phyloP scores from a whole-genome alignment of 306 rosid species.

The Herpetospermum pedunculosum region DNA sequence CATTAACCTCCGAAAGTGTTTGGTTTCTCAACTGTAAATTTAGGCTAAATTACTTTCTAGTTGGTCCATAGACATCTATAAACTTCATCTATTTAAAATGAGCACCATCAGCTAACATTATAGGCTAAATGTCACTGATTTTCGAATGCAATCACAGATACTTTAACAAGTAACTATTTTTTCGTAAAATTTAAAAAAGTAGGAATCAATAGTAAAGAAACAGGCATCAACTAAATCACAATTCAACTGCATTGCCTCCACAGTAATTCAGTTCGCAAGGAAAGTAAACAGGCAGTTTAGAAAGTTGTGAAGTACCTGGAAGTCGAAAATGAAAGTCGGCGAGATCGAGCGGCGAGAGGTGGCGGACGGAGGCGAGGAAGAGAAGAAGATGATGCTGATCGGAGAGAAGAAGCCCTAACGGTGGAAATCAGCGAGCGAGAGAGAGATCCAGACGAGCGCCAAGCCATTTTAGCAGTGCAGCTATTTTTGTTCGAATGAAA shows the following conservation, averaged over 20 bases:
- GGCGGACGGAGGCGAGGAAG: slow-evolving; percentile 60
- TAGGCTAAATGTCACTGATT: background rate
- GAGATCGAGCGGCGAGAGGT: slow-evolving; percentile 46
- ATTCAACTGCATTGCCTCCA: background rate
- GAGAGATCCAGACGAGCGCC: slow-evolving; percentile 66
- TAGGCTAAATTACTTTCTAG: background rate
- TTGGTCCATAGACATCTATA: background rate
- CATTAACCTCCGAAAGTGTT: background rate
- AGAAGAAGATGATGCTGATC: slow-evolving; percentile 40
- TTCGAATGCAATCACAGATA: background rate
- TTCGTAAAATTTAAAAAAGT: background rate
- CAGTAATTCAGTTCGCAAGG: background rate
- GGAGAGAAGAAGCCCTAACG: slow-evolving; percentile 51
- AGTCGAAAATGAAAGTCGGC: slow-evolving; percentile 53
- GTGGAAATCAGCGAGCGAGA: slow-evolving; percentile 62
- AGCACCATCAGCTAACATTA: background rate
- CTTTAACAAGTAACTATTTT: background rate
- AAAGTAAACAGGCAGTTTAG: background rate
- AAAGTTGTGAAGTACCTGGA: slow-evolving; percentile 32
- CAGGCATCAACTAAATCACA: background rate
- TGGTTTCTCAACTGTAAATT: background rate
- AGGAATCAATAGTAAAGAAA: background rate
- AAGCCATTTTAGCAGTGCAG: slow-evolving; percentile 29
- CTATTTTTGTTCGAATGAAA: background rate
- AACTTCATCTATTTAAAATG: background rate